phyloP scores from a whole-genome alignment of 306 rosid genomes.

The Fagus crenata region DNA sequence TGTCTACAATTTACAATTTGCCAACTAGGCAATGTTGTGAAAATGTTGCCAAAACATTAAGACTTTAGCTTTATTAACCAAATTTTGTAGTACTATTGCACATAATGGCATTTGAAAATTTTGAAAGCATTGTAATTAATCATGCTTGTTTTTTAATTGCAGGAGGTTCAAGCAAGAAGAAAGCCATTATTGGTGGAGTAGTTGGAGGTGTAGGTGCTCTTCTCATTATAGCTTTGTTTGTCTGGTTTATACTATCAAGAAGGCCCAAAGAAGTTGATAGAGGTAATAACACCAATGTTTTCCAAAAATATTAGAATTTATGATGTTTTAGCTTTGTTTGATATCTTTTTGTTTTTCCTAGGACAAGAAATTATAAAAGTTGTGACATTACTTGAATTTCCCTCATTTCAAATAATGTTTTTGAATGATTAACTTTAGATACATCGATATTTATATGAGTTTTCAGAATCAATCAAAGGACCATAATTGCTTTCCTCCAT shows the following conservation, averaged over 20 bases:
- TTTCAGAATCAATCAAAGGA: neutral
- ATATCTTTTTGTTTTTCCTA: neutral
- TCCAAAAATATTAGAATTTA: neutral
- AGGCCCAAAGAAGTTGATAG: constrained; percentile 38
- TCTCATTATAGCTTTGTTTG: constrained; percentile 45
- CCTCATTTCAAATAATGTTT: neutral
- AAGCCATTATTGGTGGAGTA: constrained; percentile 61
- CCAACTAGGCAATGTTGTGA: no score
- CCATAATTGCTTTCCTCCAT: neutral
- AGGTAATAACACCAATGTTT: constrained; percentile 38
- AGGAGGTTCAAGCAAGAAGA: constrained; percentile 48
- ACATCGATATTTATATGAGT: neutral
- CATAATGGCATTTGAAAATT: neutral
- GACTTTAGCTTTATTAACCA: no score
- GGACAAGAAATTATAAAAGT: neutral
- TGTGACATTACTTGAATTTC: neutral
- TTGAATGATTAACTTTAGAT: neutral
- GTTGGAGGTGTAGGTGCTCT: constrained; percentile 58
- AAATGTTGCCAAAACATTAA: no score
- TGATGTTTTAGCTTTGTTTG: neutral
- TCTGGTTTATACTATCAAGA: constrained; percentile 35
- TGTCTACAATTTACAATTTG: no score
- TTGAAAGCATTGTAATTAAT: neutral
- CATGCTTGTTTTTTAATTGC: neutral
- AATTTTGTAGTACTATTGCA: no score